Conservation (phyloP, 345 rosid genomes). For the Kandelia obovata region DNA sequence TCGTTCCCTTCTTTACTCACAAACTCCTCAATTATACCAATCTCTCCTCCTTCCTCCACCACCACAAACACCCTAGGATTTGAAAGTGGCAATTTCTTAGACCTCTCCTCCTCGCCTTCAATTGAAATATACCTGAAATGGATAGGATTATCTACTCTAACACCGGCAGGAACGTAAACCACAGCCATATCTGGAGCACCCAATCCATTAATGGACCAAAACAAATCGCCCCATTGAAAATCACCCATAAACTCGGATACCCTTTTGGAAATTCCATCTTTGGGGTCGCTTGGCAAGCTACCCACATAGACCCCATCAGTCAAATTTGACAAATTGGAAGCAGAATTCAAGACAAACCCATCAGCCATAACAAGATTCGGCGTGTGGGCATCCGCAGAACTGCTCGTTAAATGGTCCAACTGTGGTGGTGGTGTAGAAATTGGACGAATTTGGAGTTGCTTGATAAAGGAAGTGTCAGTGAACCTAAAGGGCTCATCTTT, state of each 20-base stretch:
- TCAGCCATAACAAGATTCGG: conserved; percentile 54
- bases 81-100: conserved; percentile 63
- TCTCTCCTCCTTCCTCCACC: conserved; percentile 76
- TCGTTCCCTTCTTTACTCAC: conserved; percentile 41
- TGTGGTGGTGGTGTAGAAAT: conserved; percentile 47
- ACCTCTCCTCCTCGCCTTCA: conserved; percentile 53
- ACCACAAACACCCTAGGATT: conserved; percentile 83
- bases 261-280: conserved; percentile 40
- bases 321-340: conserved; percentile 44
- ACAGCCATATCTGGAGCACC: conserved; percentile 86
- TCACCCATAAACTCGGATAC: conserved; percentile 43
- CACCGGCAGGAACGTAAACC: conserved; percentile 76
- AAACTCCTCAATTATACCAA: conserved; percentile 80
- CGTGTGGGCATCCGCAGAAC: conserved; percentile 38
- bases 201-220: conserved; percentile 84
- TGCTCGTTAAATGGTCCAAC: conserved; percentile 19
- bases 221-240: conserved; percentile 75
- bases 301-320: conserved; percentile 80
- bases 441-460: conserved; percentile 57
- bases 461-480: conserved; percentile 79
- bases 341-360: conserved; percentile 58
- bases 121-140: conserved; percentile 65
- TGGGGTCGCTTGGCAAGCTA: conserved; percentile 43
- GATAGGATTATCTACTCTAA: conserved; percentile 62
- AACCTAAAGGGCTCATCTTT: conserved; percentile 85